Base-by-base conservation (phyloP, 169 alveolate genomes). In the Eimeria falciformis region DNA sequence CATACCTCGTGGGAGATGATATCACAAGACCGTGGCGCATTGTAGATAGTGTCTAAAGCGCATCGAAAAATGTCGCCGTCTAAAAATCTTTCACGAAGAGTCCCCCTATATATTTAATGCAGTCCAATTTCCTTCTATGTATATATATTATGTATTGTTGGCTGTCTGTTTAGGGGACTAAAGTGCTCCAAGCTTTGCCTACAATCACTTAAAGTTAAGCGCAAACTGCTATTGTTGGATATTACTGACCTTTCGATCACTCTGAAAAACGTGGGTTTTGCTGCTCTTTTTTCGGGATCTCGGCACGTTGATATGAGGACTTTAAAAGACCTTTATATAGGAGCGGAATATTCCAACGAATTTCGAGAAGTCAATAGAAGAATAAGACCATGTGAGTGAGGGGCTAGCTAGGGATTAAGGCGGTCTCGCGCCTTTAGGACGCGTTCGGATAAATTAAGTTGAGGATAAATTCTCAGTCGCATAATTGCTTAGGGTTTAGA, bases 281-380 rank as follows among this genome's bases (percentile, higher is more conserved):
- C 78, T 27, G 56, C 62, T 4, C 25, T 18, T 33, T 56, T 81
- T 25, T 37, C 73, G 9, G 43, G 81, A 6, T 18, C 86, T 37
- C n/a, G 71, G 3, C 79, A 56, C n/a, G 33, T 88, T 18, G 93
- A 88, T 27, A 5, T 58, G 29, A 75, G 77, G 11, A 58, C 69
- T 9, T 25, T 88, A 14, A 23, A 88, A 53, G 93, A 88, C 40
- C 58, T 88, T 14, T 88, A 73, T 47, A 50, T 81, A 14, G 93
- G 93, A 40, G 56, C 88, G 37, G 18, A 66, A 18, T 65, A 71
- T 50, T 88, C 93, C 17, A 33, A n/a, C 12, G 93, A 71, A 43
- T 88, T 88, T 46, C 27, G 25, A 25, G 93, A 71, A 40, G 89
- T 88, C 37, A 88, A 88, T 56, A 29, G 21, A 21, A 25, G 53